Percentiles rank a stretch among this genome's conserved stretches.
These are phyloP conservation scores for Clavulina sp. DNA, from an alignment of 768 basidiomycete genomes.

Conservation along the genomic window DNA sequence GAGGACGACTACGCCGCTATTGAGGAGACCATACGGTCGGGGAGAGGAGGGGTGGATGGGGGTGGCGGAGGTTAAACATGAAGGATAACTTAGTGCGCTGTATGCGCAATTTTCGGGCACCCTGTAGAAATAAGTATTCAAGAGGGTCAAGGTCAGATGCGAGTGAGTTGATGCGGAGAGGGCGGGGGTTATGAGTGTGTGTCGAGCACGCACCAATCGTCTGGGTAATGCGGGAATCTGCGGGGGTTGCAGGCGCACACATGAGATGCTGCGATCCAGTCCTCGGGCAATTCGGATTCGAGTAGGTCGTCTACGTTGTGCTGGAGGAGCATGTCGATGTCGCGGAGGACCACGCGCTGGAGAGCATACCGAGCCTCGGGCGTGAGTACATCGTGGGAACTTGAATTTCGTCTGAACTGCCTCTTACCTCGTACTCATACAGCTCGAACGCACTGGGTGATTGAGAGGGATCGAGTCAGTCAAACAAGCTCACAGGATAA, in stretches of 20 bases:
- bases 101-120: slow-evolving; percentile 83
- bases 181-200: neutral
- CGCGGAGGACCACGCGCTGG: slow-evolving; percentile 48
- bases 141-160: slow-evolving; percentile 8
- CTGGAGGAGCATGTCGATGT: slow-evolving; percentile 75
- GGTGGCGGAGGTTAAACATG: slow-evolving; percentile 30
- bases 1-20: slow-evolving; percentile 78
- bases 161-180: neutral
- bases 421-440: slow-evolving; percentile 42
- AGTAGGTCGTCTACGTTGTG: slow-evolving; percentile 62
- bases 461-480: too few relatives aligned
- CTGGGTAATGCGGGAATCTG: slow-evolving; percentile 67
- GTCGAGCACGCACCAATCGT: slow-evolving; percentile 46
- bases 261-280: slow-evolving; percentile 74
- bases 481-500: neutral
- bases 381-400: slow-evolving; percentile 1
- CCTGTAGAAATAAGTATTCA: slow-evolving; percentile 38
- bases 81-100: slow-evolving; percentile 32
- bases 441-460: slow-evolving; percentile 45
- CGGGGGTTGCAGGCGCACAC: slow-evolving; percentile 92
- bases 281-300: slow-evolving; percentile 33
- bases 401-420: too few relatives aligned
- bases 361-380: neutral
- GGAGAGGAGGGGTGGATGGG: slow-evolving; percentile 30
- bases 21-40: slow-evolving; percentile 66